Percentiles rank a stretch among this genome's conserved stretches.
These are phyloP conservation scores for Stagonosporopsis chrysanthemi DNA, from an alignment of 2,329 filamentous ascomycete species.

Conservation along the genomic window DNA sequence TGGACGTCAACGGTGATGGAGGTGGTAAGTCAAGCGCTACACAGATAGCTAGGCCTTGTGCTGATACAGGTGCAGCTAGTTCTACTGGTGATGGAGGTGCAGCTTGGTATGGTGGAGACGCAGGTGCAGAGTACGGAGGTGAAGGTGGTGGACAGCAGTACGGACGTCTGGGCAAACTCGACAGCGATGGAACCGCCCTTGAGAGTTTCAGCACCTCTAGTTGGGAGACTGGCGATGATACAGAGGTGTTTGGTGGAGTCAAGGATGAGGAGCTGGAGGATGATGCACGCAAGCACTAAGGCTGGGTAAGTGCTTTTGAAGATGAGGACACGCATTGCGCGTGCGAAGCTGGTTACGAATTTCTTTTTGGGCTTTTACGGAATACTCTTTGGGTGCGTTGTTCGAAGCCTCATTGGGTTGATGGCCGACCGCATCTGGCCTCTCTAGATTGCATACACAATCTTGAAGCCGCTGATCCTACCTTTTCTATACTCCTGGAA, in stretches of 20 bases:
- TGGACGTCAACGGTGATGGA: background rate
- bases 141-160: background rate
- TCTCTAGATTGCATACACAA: conserved; percentile 48
- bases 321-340: too few relatives aligned
- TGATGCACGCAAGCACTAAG: background rate
- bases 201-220: background rate
- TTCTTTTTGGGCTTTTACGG: background rate
- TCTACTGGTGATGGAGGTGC: background rate
- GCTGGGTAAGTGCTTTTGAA: background rate
- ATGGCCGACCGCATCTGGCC: background rate
- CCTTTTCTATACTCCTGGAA: conserved; percentile 52
- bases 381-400: background rate
- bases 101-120: too few relatives aligned
- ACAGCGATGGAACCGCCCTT: conserved; percentile 3
- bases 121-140: background rate
- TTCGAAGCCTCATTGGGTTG: background rate
- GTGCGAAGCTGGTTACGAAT: background rate
- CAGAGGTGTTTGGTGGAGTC: background rate
- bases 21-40: background rate
- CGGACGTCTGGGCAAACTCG: background rate
- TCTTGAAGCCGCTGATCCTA: conserved; percentile 52
- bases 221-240: conserved; percentile 6
- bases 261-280: background rate
- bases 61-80: too few relatives aligned
- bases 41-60: background rate